Percentiles rank a stretch among this genome's conserved stretches.
Conservation (phyloP, 2,329 filamentous ascomycete species). For the Colletotrichum theobromicola region DNA sequence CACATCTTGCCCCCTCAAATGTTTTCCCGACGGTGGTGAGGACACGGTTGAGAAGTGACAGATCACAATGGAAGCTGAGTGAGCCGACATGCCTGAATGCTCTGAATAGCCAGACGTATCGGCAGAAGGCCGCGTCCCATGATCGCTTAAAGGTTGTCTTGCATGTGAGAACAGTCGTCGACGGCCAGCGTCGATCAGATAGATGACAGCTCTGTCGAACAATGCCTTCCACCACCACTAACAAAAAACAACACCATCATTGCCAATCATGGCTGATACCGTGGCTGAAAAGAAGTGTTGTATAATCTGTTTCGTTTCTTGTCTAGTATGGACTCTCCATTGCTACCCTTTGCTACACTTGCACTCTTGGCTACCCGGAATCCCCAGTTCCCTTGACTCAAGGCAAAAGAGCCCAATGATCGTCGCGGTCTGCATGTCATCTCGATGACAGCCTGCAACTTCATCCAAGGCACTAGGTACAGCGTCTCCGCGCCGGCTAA, state of each 20-base stretch:
- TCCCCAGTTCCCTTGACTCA: conserved; percentile 5
- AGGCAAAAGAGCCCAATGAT: not conserved
- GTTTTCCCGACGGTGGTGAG: not conserved
- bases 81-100: not conserved
- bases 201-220: not conserved
- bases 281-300: not conserved
- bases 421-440: not conserved
- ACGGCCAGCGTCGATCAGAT: not conserved
- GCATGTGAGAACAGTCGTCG: not conserved
- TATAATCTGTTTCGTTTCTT: not conserved
- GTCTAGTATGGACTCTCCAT: not conserved
- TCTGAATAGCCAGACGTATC: not conserved
- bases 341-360: conserved; percentile 2
- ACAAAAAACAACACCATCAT: not conserved
- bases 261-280: not conserved
- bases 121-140: not conserved
- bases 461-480: not conserved
- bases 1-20: not conserved
- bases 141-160: not conserved
- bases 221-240: not conserved
- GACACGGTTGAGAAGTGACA: conserved; percentile 5
- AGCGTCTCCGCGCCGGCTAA: conserved; percentile 3
- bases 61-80: conserved; percentile 2
- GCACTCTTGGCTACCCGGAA: not conserved
- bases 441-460: not conserved